phyloP scores from a whole-genome alignment of 148 eudicot species.

The Fagopyrum homotropicum region DNA sequence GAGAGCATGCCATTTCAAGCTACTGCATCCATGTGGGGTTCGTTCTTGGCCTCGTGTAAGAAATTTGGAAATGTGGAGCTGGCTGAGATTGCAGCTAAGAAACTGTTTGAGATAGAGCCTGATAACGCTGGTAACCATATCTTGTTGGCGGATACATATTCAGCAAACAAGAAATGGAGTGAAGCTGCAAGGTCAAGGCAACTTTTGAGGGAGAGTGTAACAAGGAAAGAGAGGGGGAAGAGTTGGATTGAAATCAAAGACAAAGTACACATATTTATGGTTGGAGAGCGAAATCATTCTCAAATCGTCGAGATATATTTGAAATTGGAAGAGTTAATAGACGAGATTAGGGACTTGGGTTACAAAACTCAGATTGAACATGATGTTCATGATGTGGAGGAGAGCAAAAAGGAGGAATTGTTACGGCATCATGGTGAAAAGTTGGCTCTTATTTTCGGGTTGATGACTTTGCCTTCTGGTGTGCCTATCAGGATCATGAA shows the following conservation, averaged over 20 bases:
- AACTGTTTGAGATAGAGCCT: slow-evolving; percentile 68
- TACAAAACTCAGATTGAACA: slow-evolving; percentile 41
- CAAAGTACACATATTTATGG: slow-evolving; percentile 62
- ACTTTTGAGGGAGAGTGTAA: slow-evolving; percentile 49
- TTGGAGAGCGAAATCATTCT: slow-evolving; percentile 57
- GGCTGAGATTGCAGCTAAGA: slow-evolving; percentile 68
- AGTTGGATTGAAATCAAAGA: slow-evolving; percentile 69
- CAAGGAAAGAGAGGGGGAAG: slow-evolving; percentile 52
- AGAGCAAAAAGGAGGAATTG: slow-evolving; percentile 34
- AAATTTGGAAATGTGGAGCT: slow-evolving; percentile 43
- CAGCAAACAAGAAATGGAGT: slow-evolving; percentile 55
- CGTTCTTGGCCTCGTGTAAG: slow-evolving; percentile 62
- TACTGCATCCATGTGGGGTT: slow-evolving; percentile 84
- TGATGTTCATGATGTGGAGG: slow-evolving; percentile 71
- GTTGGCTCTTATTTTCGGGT: slow-evolving; percentile 52
- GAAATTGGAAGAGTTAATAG: slow-evolving; percentile 42
- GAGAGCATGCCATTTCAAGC: slow-evolving; percentile 63
- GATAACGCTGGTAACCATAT: slow-evolving; percentile 65
- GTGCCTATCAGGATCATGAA: slow-evolving; percentile 66
- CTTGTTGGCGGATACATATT: slow-evolving; percentile 66
- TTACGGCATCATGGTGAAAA: slow-evolving; percentile 78
- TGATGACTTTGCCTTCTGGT: slow-evolving; percentile 47
- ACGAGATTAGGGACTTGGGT: slow-evolving; percentile 45
- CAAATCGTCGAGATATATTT: slow-evolving; percentile 39
- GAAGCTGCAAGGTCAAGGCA: slow-evolving; percentile 50